A percentile compares a stretch with the other conserved stretches of the same genome.
Conservation (phyloP, 768 basidiomycete species). For the Phanerodontia chrysosporium region DNA sequence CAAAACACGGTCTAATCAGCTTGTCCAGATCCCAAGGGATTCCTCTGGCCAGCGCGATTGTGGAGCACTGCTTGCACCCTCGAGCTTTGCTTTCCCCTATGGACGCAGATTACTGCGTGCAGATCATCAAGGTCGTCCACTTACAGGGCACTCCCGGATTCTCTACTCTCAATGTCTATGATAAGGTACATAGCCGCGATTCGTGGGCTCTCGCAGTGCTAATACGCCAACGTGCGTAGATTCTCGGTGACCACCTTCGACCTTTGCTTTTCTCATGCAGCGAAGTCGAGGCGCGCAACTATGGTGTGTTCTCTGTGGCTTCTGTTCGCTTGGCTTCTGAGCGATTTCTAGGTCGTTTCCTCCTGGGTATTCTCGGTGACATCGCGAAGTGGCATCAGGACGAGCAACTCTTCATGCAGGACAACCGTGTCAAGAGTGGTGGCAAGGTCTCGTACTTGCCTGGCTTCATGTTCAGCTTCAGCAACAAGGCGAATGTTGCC, state of each 20-base stretch:
- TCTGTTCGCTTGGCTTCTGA: constrained; percentile 3
- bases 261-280: constrained; percentile 89
- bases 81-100: constrained; percentile 91
- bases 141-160: constrained; percentile 86
- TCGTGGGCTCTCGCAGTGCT: not conserved
- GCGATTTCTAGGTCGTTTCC: constrained; percentile 67
- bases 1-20: not conserved
- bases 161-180: constrained; percentile 79
- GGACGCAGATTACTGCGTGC: constrained; percentile 93
- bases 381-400: constrained; percentile 77
- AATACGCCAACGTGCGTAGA: constrained; percentile 40
- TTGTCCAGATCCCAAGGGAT: constrained; percentile 41
- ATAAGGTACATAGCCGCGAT: constrained; percentile 49
- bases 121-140: constrained; percentile 86
- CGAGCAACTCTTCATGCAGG: constrained; percentile 66
- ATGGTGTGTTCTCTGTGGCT: constrained; percentile 48
- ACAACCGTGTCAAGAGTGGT: constrained; percentile 62
- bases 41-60: constrained; percentile 55
- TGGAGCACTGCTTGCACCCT: constrained; percentile 91
- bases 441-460: constrained; percentile 61
- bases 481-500: constrained; percentile 39
- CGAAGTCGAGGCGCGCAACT: constrained; percentile 93
- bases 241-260: constrained; percentile 81
- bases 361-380: constrained; percentile 74
- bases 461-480: constrained; percentile 59